Evolutionary conservation across 495 filamentous ascomycete species (phyloP).

Genomic region (Lineolata rhizophorae): DNA sequence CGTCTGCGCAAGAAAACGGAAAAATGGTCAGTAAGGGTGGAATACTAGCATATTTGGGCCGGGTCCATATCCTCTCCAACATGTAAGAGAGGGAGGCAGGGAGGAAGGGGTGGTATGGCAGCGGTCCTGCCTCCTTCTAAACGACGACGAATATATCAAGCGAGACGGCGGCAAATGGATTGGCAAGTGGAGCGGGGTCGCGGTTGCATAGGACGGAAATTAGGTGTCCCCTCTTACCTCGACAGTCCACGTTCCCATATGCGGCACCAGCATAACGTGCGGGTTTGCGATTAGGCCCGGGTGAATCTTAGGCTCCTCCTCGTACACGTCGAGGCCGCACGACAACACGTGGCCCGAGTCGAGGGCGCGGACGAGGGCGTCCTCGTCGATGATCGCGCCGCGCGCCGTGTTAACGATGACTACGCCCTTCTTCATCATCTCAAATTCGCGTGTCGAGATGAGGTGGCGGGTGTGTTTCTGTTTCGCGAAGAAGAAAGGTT

Average conservation of each 20-base stretch:
- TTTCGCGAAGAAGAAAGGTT: too few relatives aligned
- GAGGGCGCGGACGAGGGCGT: constrained; percentile 40
- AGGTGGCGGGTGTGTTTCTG: constrained; percentile 46
- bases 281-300: constrained; percentile 35
- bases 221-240: constrained; percentile 25
- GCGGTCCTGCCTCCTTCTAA: constrained; percentile 1
- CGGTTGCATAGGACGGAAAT: too few relatives aligned
- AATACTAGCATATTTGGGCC: too few relatives aligned
- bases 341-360: constrained; percentile 36
- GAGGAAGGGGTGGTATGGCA: constrained; percentile 2
- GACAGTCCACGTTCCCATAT: constrained; percentile 46
- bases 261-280: constrained; percentile 39
- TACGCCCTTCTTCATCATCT: constrained; percentile 46
- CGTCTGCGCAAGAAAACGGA: too few relatives aligned
- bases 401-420: constrained; percentile 54
- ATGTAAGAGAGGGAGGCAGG: too few relatives aligned
- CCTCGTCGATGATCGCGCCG: constrained; percentile 49
- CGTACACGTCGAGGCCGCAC: constrained; percentile 47
- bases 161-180: neutral
- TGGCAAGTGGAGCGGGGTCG: too few relatives aligned
- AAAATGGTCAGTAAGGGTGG: too few relatives aligned
- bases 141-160: neutral
- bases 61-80: too few relatives aligned
- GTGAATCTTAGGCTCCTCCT: constrained; percentile 44
- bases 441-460: constrained; percentile 38